Percentiles rank a stretch among this genome's conserved stretches.
These are phyloP conservation scores for Triticum timopheevii DNA, from an alignment of 176 grass and related monocot species.

Conservation along the genomic window DNA sequence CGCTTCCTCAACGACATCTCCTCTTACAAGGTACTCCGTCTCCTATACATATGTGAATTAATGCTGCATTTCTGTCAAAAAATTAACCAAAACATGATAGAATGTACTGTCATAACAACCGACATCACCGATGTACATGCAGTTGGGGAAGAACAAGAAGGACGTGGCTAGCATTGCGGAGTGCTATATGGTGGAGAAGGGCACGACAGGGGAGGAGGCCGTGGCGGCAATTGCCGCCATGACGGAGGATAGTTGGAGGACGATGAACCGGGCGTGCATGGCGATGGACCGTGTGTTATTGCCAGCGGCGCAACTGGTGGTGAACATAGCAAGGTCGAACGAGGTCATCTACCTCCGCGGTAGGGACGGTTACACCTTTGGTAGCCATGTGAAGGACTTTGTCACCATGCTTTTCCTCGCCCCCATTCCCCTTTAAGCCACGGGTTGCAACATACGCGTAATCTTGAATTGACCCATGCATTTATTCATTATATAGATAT, in stretches of 20 bases:
- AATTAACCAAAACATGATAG: too few relatives aligned
- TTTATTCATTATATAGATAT: neutral
- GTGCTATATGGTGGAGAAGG: constrained; percentile 18
- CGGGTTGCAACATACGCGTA: too few relatives aligned
- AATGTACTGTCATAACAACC: too few relatives aligned
- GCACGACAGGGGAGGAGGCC: neutral
- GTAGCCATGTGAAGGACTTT: neutral
- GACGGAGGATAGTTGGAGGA: constrained; percentile 1
- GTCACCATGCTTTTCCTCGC: neutral
- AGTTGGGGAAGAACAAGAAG: constrained; percentile 17
- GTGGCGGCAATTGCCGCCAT: neutral
- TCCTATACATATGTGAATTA: too few relatives aligned
- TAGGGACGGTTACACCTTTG: constrained; percentile 24
- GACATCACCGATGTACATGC: neutral
- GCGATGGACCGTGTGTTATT: neutral
- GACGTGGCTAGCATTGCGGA: neutral
- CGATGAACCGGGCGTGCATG: neutral
- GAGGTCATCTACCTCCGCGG: constrained; percentile 27
- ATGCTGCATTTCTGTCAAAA: too few relatives aligned
- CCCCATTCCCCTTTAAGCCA: neutral
- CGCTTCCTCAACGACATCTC: constrained; percentile 41
- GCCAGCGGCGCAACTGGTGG: constrained; percentile 3
- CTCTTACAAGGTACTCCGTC: neutral
- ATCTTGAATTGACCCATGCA: neutral
- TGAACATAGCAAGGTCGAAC: constrained; percentile 3